Evolutionary conservation across 306 rosid genomes (phyloP).

Genomic region (Prunus dulcis): DNA sequence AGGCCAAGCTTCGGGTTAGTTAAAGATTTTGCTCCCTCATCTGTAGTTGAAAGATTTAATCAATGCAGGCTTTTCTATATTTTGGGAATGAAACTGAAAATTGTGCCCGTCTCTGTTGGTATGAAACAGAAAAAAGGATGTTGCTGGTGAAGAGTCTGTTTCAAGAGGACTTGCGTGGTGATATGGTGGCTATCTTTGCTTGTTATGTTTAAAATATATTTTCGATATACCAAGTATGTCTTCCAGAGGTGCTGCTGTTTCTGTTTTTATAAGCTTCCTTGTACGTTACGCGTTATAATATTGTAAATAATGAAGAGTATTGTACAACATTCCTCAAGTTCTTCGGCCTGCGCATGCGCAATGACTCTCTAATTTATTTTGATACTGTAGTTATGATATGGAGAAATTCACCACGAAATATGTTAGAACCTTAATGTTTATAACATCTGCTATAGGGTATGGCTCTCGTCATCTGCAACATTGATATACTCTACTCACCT

Average conservation of each 20-base stretch:
- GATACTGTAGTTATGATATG: neutral
- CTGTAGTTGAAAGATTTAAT: neutral
- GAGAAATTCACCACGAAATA: neutral
- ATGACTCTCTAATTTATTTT: too few relatives aligned
- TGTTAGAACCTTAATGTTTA: neutral
- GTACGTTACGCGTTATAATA: neutral
- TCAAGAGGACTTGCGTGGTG: constrained; percentile 18
- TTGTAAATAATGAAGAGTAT: neutral
- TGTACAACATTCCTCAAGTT: neutral
- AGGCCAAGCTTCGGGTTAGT: constrained; percentile 50
- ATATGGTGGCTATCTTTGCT: neutral
- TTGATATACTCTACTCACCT: too few relatives aligned
- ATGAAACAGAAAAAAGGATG: constrained; percentile 48
- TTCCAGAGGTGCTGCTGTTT: neutral
- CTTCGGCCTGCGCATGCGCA: neutral
- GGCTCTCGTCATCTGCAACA: neutral
- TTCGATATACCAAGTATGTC: neutral
- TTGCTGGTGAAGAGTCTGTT: constrained; percentile 60
- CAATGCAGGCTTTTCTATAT: neutral
- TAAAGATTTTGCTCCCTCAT: neutral
- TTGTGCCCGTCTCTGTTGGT: constrained; percentile 12
- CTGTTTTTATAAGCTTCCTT: neutral
- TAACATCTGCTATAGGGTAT: neutral
- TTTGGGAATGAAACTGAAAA: constrained; percentile 14
- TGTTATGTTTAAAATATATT: constrained; percentile 5